These are phyloP conservation scores for Rosa chinensis DNA, from an alignment of 306 rosid genomes.

Conservation along the genomic window DNA sequence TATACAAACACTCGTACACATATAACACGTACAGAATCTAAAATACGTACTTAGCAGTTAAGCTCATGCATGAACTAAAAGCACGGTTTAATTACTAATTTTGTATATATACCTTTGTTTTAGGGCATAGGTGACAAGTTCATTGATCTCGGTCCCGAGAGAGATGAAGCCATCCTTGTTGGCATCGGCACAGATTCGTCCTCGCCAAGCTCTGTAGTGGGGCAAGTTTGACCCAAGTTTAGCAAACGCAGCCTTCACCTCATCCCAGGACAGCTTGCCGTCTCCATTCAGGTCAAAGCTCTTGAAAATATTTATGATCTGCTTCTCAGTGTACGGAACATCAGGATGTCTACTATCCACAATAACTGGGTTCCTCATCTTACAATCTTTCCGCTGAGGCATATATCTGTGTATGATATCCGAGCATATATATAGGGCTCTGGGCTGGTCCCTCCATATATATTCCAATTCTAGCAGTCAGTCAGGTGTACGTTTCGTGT, in stretches of 20 bases:
- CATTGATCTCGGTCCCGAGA: not conserved
- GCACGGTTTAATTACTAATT: not conserved
- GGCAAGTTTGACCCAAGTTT: conserved; percentile 3
- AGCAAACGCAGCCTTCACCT: conserved; percentile 27
- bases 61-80: not conserved
- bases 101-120: not conserved
- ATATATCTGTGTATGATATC: not conserved
- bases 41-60: not conserved
- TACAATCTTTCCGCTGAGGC: no score
- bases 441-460: not conserved
- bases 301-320: conserved; percentile 14
- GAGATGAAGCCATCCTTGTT: conserved; percentile 26
- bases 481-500: not conserved
- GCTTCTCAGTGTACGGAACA: not conserved
- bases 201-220: conserved; percentile 9
- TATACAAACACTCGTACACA: not conserved
- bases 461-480: not conserved
- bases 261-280: conserved; percentile 22
- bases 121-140: conserved; percentile 16
- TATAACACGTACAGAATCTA: not conserved
- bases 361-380: no score
- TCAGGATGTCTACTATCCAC: not conserved
- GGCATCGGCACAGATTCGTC: conserved; percentile 1
- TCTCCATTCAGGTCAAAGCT: conserved; percentile 24
- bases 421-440: not conserved